These are phyloP conservation scores for Schoenoplectus tabernaemontani DNA, from an alignment of 202 grass and related monocot species.

Conservation along the genomic window DNA sequence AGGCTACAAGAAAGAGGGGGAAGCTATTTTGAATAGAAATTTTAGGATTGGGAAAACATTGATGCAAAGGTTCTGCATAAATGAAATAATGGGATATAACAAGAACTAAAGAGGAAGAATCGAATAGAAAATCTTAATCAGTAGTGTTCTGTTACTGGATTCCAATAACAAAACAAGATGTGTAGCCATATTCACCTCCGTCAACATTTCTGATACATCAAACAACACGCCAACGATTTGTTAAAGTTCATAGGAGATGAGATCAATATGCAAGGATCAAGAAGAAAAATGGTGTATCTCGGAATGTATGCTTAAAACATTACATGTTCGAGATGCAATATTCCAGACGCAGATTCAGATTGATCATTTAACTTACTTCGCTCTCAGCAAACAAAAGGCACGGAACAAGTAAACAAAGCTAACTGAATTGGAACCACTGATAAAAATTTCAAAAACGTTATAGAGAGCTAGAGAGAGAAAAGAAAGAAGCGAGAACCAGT, in stretches of 20 bases:
- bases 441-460: neutral
- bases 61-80: neutral
- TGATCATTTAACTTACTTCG: neutral
- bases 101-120: neutral
- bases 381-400: neutral
- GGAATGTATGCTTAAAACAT: neutral
- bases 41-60: neutral
- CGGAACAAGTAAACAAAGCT: neutral
- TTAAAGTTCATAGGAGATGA: neutral
- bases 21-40: neutral
- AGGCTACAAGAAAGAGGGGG: neutral
- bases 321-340: neutral
- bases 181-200: neutral
- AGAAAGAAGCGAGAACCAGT: slow-evolving; percentile 32
- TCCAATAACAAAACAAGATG: neutral
- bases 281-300: neutral
- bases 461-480: neutral
- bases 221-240: neutral
- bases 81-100: neutral
- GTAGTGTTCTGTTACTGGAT: neutral
- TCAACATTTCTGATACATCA: neutral
- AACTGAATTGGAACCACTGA: neutral
- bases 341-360: neutral
- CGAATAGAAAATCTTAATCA: neutral
- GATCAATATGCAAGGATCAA: neutral